phyloP scores from a whole-genome alignment of 176 grass and related monocot species.

The Bonia amplexicaulis region DNA sequence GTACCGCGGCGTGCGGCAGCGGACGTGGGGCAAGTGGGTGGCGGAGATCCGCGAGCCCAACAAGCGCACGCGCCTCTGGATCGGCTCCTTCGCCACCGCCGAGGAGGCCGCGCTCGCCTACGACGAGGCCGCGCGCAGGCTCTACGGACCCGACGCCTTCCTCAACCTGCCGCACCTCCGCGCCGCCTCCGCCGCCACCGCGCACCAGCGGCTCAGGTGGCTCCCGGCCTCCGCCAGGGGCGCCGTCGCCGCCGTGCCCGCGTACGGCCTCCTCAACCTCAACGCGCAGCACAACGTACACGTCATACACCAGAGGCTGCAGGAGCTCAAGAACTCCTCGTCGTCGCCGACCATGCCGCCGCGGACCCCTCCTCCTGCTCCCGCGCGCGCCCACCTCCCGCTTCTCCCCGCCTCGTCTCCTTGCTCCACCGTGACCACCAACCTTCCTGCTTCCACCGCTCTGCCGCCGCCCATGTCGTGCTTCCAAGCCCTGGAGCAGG shows the following conservation, averaged over 20 bases:
- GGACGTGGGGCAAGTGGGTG: slow-evolving; percentile 89
- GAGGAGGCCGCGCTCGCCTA: slow-evolving; percentile 89
- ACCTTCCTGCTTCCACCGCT: not conserved
- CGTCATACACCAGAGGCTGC: slow-evolving; percentile 91
- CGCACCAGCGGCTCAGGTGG: slow-evolving; percentile 70
- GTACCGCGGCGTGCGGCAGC: slow-evolving; percentile 80
- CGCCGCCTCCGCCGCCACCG: slow-evolving; percentile 24
- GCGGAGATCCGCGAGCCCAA: slow-evolving; percentile 90
- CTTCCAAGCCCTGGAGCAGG: slow-evolving; percentile 48
- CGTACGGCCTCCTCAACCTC: slow-evolving; percentile 92
- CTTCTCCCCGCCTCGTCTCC: slow-evolving; percentile 22
- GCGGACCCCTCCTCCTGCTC: not conserved
- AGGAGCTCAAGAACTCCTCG: slow-evolving; percentile 61
- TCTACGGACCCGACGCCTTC: slow-evolving; percentile 91
- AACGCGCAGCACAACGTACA: slow-evolving; percentile 99
- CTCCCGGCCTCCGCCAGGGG: slow-evolving; percentile 47
- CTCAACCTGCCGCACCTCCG: slow-evolving; percentile 97
- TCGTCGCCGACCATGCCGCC: slow-evolving; percentile 2
- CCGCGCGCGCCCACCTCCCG: not conserved
- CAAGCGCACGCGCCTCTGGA: slow-evolving; percentile 74
- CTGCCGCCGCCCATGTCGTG: slow-evolving; percentile 34
- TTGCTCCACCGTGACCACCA: slow-evolving; percentile 39
- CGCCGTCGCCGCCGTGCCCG: slow-evolving; percentile 27
- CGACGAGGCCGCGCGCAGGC: slow-evolving; percentile 81
- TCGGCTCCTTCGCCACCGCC: slow-evolving; percentile 83